Conservation (phyloP, 2,329 filamentous ascomycete genomes). For the Lachnellula occidentalis region DNA sequence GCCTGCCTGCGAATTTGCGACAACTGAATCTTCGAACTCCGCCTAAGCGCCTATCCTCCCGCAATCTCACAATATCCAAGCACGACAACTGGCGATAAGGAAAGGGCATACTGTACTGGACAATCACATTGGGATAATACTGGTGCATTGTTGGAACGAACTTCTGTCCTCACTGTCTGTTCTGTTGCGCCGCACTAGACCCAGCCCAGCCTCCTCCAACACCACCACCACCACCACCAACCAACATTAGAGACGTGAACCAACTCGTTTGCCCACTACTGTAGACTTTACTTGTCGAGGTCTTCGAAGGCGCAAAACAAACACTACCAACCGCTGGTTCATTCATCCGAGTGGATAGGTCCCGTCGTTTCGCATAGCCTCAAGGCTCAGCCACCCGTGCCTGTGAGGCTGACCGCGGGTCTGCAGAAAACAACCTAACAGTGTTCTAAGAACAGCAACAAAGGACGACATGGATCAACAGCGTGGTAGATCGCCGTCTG, state of each 20-base stretch:
- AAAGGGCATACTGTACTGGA: neutral
- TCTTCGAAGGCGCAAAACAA: neutral
- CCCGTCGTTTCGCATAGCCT: constrained; percentile 27
- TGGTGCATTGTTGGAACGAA: neutral
- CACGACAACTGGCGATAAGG: too few species aligned
- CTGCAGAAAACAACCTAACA: constrained; percentile 19
- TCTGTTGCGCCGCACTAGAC: neutral
- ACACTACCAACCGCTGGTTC: constrained; percentile 2
- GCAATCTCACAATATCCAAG: too few species aligned
- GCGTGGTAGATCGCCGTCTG: constrained; percentile 58
- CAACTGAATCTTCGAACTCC: neutral
- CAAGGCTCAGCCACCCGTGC: constrained; percentile 28
- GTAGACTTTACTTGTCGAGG: neutral
- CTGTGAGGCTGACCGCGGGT: constrained; percentile 22
- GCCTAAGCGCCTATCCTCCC: neutral
- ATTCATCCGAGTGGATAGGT: constrained; percentile 10
- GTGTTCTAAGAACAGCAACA: constrained; percentile 32
- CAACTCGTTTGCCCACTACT: neutral
- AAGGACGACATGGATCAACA: constrained; percentile 45
- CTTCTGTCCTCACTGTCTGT: neutral
- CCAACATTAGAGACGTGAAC: neutral
- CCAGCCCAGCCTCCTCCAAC: neutral
- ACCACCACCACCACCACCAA: neutral
- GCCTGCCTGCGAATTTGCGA: too few species aligned
- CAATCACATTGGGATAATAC: neutral